These are phyloP conservation scores for Dioscorea zingiberensis DNA, from an alignment of 106 monocot genomes.

Conservation along the genomic window DNA sequence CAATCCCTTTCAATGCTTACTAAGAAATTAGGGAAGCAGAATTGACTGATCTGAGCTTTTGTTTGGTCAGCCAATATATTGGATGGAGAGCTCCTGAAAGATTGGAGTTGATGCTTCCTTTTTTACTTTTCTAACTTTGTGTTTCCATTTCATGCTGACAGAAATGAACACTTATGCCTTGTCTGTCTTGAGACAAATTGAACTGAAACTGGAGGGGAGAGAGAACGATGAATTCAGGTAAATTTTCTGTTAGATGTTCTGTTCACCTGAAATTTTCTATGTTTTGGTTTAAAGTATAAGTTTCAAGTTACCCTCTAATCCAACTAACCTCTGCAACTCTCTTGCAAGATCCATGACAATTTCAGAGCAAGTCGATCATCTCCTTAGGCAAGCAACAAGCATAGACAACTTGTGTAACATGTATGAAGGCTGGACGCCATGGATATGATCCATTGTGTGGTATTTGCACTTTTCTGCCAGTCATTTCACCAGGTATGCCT, in stretches of 20 bases:
- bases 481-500: no score
- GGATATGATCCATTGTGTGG: conserved; percentile 55
- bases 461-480: no score
- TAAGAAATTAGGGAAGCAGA: no score
- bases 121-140: no score
- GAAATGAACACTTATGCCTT: conserved; percentile 43
- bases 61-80: no score
- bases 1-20: neutral
- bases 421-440: conserved; percentile 99
- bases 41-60: no score
- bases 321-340: neutral
- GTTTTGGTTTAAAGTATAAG: no score
- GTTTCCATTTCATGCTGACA: neutral
- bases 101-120: no score
- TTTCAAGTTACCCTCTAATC: neutral
- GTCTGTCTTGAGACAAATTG: conserved; percentile 76
- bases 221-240: conserved; percentile 56
- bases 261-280: neutral
- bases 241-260: neutral
- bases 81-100: no score
- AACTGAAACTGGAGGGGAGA: conserved; percentile 82
- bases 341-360: conserved; percentile 50
- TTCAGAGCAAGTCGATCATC: conserved; percentile 77
- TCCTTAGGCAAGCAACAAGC: conserved; percentile 82
- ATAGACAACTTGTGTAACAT: conserved; percentile 95